Conservation (phyloP, 176 grass and related monocot species). For the Chloris gayana region DNA sequence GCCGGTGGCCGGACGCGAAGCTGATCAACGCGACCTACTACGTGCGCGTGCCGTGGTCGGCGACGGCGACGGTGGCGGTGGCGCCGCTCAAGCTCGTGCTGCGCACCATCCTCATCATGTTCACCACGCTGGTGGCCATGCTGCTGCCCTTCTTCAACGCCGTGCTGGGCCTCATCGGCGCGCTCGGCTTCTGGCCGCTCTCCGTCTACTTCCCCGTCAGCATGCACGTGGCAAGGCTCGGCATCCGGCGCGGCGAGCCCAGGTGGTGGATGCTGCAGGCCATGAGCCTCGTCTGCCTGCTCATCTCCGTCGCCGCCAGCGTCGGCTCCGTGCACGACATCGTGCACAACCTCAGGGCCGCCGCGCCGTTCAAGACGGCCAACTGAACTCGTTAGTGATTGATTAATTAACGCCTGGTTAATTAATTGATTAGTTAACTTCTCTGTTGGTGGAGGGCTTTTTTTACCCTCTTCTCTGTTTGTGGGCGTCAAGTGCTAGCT, state of each 20-base stretch:
- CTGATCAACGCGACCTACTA: conserved; percentile 86
- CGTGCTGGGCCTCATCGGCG: conserved; percentile 89
- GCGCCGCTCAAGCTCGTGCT: conserved; percentile 81
- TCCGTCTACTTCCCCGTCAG: conserved; percentile 95
- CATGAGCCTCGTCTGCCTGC: conserved; percentile 80
- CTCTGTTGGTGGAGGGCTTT: background rate
- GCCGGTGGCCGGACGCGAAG: conserved; percentile 83
- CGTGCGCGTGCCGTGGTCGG: conserved; percentile 44
- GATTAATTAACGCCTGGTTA: background rate
- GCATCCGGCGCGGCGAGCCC: conserved; percentile 51
- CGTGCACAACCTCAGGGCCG: conserved; percentile 84
- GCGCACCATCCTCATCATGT: conserved; percentile 82
- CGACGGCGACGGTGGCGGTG: conserved; percentile 41
- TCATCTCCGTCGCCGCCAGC: conserved; percentile 81
- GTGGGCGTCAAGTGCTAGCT: no score
- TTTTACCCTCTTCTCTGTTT: background rate
- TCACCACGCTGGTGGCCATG: conserved; percentile 89
- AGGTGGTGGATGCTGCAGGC: conserved; percentile 83
- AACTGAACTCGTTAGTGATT: conserved; percentile 43
- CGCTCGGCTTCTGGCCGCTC: conserved; percentile 91
- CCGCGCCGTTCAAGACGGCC: conserved; percentile 65
- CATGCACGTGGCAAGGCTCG: conserved; percentile 80
- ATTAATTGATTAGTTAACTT: conserved; percentile 26
- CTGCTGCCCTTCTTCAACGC: conserved; percentile 92
- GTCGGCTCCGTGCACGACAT: conserved; percentile 92